Conservation (phyloP, 495 filamentous ascomycete species). For the Umbilicaria muhlenbergii region DNA sequence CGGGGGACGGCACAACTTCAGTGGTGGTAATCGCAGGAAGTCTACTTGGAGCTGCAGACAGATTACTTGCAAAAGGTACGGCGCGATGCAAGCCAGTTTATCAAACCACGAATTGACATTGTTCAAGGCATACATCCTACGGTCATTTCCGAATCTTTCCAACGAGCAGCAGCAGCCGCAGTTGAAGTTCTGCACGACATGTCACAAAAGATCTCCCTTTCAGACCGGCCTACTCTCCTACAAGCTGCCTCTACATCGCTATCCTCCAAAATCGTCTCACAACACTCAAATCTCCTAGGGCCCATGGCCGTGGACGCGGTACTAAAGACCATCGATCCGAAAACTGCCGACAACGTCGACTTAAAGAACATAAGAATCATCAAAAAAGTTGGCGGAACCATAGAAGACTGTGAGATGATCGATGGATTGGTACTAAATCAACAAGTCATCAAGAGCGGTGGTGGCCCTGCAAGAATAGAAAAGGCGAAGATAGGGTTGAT, state of each 20-base stretch:
- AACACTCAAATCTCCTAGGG: constrained; percentile 81
- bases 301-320: constrained; percentile 97
- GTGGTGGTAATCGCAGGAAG: constrained; percentile 96
- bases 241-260: constrained; percentile 95
- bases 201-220: constrained; percentile 83
- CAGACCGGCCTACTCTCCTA: constrained; percentile 76
- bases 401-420: constrained; percentile 95
- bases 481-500: constrained; percentile 95
- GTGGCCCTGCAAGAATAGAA: constrained; percentile 85
- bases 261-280: constrained; percentile 95
- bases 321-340: constrained; percentile 82
- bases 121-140: constrained; percentile 73
- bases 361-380: constrained; percentile 89
- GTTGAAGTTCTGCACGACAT: constrained; percentile 87
- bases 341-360: constrained; percentile 92
- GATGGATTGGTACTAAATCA: constrained; percentile 91
- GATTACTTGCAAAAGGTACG: constrained; percentile 65
- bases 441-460: constrained; percentile 80
- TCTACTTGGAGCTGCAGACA: constrained; percentile 82
- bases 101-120: no score
- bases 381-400: constrained; percentile 96
- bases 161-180: constrained; percentile 75
- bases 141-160: constrained; percentile 94
- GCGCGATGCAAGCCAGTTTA: neutral
- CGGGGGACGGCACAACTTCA: constrained; percentile 95